phyloP scores from a whole-genome alignment of 305 asterid species.

The Fraxinus albicans region DNA sequence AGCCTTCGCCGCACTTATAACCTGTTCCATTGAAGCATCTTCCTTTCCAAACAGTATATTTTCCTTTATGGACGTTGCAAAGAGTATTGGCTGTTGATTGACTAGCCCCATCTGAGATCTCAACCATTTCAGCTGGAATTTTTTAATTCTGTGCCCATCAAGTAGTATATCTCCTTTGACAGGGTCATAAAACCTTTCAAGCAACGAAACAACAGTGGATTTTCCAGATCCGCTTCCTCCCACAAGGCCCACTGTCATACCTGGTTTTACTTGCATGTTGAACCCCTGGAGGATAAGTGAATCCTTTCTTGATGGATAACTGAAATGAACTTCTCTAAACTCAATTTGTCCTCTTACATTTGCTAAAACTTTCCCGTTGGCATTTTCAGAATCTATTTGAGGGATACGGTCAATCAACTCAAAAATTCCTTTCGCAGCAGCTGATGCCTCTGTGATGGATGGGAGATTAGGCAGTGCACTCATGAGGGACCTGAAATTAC shows the following conservation, averaged over 20 bases:
- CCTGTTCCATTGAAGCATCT: constrained; percentile 60
- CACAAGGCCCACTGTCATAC: neutral
- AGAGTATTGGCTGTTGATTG: constrained; percentile 76
- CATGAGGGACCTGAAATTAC: constrained; percentile 56
- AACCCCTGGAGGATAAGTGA: constrained; percentile 41
- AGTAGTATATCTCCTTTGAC: constrained; percentile 56
- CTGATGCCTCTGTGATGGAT: constrained; percentile 50
- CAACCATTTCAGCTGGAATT: constrained; percentile 62
- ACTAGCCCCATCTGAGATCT: constrained; percentile 80
- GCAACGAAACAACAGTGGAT: constrained; percentile 63
- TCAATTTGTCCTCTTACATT: constrained; percentile 35
- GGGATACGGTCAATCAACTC: constrained; percentile 52
- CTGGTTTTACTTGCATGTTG: no score
- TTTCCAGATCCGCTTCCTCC: constrained; percentile 72
- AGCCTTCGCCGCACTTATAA: constrained; percentile 51
- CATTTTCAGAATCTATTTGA: constrained; percentile 45
- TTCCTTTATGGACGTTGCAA: constrained; percentile 70
- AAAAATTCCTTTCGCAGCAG: constrained; percentile 49
- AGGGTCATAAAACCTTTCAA: constrained; percentile 75
- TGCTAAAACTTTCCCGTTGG: constrained; percentile 42
- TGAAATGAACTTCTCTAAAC: constrained; percentile 60
- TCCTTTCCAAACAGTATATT: constrained; percentile 73
- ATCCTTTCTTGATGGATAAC: constrained; percentile 65
- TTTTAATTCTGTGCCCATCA: constrained; percentile 56
- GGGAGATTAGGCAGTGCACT: constrained; percentile 68